These are phyloP conservation scores for Blastobotrys niveus DNA, from an alignment of 1,139 yeast species.

Conservation along the genomic window DNA sequence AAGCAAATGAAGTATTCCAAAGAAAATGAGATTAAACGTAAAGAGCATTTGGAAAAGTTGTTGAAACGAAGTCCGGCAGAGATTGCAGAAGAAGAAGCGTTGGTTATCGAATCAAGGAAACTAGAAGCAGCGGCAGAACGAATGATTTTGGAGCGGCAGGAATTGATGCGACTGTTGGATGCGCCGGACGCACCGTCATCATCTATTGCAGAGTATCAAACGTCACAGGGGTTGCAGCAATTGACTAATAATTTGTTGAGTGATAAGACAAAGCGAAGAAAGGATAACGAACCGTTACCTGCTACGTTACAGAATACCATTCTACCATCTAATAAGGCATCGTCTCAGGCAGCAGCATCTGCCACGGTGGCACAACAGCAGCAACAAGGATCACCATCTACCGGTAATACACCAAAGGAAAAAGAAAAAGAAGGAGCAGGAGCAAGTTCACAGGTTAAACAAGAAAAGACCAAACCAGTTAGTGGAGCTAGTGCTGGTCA, in stretches of 20 bases:
- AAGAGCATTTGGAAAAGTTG: constrained; percentile 69
- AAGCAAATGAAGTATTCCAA: constrained; percentile 53
- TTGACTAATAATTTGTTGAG: constrained; percentile 74
- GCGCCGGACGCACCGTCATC: constrained; percentile 82
- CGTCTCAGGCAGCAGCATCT: not conserved
- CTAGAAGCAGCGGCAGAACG: constrained; percentile 91
- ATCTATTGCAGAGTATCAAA: constrained; percentile 67
- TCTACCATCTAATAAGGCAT: constrained; percentile 18
- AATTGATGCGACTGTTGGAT: constrained; percentile 70
- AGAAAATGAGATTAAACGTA: constrained; percentile 67
- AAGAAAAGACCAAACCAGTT: constrained; percentile 22
- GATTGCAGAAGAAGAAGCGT: constrained; percentile 93
- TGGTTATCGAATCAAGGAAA: constrained; percentile 86
- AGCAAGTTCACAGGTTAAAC: constrained; percentile 1
- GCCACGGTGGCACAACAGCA: constrained; percentile 31
- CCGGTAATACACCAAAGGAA: constrained; percentile 2
- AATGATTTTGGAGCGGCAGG: constrained; percentile 77
- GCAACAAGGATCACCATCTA: constrained; percentile 3
- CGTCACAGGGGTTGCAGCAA: constrained; percentile 87
- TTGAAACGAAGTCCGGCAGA: constrained; percentile 89
- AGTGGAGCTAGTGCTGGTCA: constrained; percentile 26
- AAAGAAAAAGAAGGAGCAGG: no score
- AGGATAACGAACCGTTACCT: constrained; percentile 37
- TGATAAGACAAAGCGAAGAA: constrained; percentile 62
- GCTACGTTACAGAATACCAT: constrained; percentile 37